Conservation (phyloP, 75 land plant genomes). For the Cunninghamia lanceolata region DNA sequence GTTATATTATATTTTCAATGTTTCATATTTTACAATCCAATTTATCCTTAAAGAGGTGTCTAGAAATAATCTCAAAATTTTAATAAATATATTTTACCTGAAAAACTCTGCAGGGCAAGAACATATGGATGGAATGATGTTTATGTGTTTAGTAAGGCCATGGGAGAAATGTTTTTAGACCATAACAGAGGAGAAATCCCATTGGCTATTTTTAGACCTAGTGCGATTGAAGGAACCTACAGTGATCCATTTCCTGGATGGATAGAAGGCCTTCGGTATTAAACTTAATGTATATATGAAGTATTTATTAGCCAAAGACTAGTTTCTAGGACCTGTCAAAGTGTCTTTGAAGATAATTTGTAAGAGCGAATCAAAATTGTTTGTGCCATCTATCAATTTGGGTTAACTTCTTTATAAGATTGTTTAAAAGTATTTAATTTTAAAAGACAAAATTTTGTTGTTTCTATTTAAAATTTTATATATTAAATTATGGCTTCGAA, state of each 20-base stretch:
- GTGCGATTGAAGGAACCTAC: conserved; percentile 83
- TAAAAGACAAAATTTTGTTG: too few relatives aligned
- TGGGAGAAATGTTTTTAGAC: conserved; percentile 87
- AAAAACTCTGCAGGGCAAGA: conserved; percentile 51
- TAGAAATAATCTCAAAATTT: too few relatives aligned
- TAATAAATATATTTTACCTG: too few relatives aligned
- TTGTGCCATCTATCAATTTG: too few relatives aligned
- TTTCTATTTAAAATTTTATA: too few relatives aligned
- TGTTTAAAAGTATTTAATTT: too few relatives aligned
- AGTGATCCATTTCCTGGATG: conserved; percentile 90
- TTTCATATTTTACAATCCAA: neutral
- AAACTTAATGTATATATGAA: neutral
- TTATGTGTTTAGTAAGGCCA: conserved; percentile 91
- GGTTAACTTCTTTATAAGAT: too few relatives aligned
- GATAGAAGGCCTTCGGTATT: conserved; percentile 93
- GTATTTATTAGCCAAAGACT: neutral
- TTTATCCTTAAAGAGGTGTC: neutral
- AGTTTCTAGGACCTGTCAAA: too few relatives aligned
- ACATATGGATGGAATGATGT: conserved; percentile 92
- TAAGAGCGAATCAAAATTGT: too few relatives aligned
- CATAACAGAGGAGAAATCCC: conserved; percentile 65
- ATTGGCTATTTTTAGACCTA: conserved; percentile 76
- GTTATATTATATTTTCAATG: neutral
- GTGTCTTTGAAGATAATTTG: neutral
- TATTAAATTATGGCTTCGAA: too few relatives aligned